phyloP scores from a whole-genome alignment of 768 basidiomycete species.

The Cyclocybe cylindracea region DNA sequence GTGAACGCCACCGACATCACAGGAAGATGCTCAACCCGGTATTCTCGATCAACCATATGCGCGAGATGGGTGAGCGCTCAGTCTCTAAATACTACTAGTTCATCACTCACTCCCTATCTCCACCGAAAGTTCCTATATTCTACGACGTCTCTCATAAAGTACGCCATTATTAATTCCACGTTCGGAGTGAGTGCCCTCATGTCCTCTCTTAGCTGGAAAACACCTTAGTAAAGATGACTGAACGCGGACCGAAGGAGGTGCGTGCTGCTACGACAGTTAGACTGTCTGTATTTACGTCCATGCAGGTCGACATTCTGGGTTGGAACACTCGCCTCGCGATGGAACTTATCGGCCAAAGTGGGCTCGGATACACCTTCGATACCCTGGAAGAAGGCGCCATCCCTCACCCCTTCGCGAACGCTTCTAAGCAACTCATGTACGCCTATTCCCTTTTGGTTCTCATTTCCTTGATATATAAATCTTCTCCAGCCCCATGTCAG shows the following conservation, averaged over 20 bases:
- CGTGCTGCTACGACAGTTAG: constrained; percentile 9
- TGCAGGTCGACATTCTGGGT: constrained; percentile 31
- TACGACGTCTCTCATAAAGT: constrained; percentile 30
- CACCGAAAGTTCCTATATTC: constrained; percentile 31
- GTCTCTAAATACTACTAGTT: background rate
- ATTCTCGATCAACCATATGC: constrained; percentile 41
- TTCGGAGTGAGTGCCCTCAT: background rate
- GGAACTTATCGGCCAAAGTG: constrained; percentile 49
- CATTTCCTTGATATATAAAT: background rate
- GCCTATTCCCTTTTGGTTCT: constrained; percentile 5
- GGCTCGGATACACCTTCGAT: constrained; percentile 44
- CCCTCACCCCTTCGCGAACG: constrained; percentile 26
- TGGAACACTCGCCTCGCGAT: constrained; percentile 48
- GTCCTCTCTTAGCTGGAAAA: constrained; percentile 24
- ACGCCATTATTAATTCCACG: background rate
- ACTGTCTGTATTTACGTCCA: constrained; percentile 17
- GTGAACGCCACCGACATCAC: constrained; percentile 42
- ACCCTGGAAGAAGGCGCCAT: constrained; percentile 33
- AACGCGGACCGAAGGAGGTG: constrained; percentile 33
- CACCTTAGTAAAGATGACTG: constrained; percentile 20
- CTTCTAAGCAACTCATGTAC: constrained; percentile 31
- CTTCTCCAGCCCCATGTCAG: background rate
- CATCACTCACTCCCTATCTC: background rate
- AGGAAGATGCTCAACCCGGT: constrained; percentile 46
- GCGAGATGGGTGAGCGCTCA: constrained; percentile 31